Conservation (phyloP, 1,284 basidiomycete species). For the Peniophora sp. region DNA sequence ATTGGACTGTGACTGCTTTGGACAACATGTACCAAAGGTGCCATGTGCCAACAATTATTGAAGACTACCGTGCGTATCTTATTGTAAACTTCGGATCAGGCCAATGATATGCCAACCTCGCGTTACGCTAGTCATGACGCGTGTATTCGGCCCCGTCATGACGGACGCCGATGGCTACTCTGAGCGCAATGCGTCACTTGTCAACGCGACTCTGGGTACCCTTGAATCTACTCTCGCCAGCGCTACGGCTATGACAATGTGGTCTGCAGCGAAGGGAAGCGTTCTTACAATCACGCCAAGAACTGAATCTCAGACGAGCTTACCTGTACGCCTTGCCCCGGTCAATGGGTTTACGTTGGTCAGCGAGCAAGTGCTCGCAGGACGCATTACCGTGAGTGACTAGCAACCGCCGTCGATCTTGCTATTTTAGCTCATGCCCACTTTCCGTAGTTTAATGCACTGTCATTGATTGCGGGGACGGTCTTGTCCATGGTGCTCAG, state of each 20-base stretch:
- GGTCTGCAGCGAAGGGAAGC: neutral
- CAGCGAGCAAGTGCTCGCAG: no score
- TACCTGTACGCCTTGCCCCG: no score
- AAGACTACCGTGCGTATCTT: neutral
- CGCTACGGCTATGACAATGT: neutral
- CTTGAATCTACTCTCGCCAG: neutral
- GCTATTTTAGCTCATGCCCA: no score
- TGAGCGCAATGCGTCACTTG: neutral
- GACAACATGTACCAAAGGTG: neutral
- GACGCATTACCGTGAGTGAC: no score
- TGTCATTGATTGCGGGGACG: no score
- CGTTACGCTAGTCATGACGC: neutral
- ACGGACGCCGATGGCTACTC: no score
- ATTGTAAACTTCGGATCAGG: neutral
- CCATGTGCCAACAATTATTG: conserved; percentile 1
- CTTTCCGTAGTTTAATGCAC: no score
- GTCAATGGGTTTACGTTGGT: no score
- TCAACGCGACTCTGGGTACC: neutral
- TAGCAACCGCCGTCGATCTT: no score
- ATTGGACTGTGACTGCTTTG: neutral
- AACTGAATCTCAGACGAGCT: no score
- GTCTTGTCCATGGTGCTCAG: no score
- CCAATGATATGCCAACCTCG: no score
- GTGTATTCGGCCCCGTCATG: neutral
- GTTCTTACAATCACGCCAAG: neutral